Base-by-base conservation (phyloP, 73 alveolate species). In the Paramecium sonneborni region DNA sequence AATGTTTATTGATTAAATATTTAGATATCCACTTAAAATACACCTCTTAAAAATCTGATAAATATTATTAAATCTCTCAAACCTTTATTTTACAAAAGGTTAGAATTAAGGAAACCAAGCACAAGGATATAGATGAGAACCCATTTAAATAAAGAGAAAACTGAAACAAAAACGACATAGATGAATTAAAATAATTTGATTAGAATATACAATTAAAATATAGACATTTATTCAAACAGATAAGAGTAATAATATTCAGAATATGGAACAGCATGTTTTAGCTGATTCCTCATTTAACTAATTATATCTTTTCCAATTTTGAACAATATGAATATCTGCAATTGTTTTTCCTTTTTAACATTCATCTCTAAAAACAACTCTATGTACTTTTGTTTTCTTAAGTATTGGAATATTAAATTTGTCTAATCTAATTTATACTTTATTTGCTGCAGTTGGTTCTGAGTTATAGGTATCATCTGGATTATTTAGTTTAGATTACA, bases 341-440 rank as follows among this genome's bases (percentile, higher is more conserved):
- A 72, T 28, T 15, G 52, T 0, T 28, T 34, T 35, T 30, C 57
- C 86, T 72, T 72, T 72, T 34, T 72, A 37, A 35, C 55, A 35
- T 5, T 72, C 86, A 72, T 72, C 86, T 72, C 86, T 72, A 72
- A 72, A 72, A 18, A 37, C 86, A 3, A 72, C 86, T 72, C 86
- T 72, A 72, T 72, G 86, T 7, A 72, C 86, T 38, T 72, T 72
- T 6, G 67, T 37, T 37, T 34, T 35, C 44, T 72, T 72, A 9
- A 72, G 57, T 35, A 72, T 72, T 3, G 86, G 86, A 8, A 38
- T 72, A 28, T 72, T 32, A 72, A 72, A 72, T 21, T 38, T 32
- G 24, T 72, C 86, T n/a, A 35, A 32, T 72, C 86, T 72, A 23
- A 72, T 72, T 30, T 32, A 62, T 26, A 30, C 24, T 32, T 62